Evolutionary conservation across 2,329 filamentous ascomycete species (phyloP).

Genomic region (Coniella lustricola): DNA sequence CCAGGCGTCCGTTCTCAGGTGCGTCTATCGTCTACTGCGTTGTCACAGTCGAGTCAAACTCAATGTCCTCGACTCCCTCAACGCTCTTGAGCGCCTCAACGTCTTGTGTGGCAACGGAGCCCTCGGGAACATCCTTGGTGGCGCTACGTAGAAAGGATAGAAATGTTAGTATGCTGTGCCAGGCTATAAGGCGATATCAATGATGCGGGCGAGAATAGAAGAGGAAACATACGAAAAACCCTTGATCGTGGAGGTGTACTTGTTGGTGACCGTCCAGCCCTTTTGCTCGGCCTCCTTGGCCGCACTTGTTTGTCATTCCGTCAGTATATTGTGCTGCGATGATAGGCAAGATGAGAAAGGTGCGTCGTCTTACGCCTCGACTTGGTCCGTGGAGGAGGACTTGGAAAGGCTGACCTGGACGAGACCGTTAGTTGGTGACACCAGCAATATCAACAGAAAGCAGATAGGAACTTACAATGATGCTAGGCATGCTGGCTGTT

Average conservation of each 20-base stretch:
- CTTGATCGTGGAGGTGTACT: constrained; percentile 75
- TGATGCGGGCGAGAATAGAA: not conserved
- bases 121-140: constrained; percentile 67
- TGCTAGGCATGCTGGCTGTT: constrained; percentile 42
- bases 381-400: constrained; percentile 10
- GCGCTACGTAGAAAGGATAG: not conserved
- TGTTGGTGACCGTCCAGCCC: constrained; percentile 77
- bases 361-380: constrained; percentile 14
- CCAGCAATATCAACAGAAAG: not conserved
- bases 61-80: constrained; percentile 67
- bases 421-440: constrained; percentile 1
- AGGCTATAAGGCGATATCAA: constrained; percentile 5
- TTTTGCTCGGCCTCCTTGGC: constrained; percentile 69
- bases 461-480: constrained; percentile 38
- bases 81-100: constrained; percentile 48
- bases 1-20: not conserved
- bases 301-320: constrained; percentile 41
- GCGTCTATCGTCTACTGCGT: constrained; percentile 52
- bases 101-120: constrained; percentile 47
- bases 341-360: not conserved
- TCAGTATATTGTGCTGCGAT: not conserved
- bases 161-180: not conserved
- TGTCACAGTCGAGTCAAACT: constrained; percentile 62
- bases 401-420: constrained; percentile 4
- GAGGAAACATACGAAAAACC: constrained; percentile 71